Evolutionary conservation across 2,329 filamentous ascomycete species (phyloP), one percentile per base, ranked within the genome.

Genomic region (Alternaria triticina): DNA sequence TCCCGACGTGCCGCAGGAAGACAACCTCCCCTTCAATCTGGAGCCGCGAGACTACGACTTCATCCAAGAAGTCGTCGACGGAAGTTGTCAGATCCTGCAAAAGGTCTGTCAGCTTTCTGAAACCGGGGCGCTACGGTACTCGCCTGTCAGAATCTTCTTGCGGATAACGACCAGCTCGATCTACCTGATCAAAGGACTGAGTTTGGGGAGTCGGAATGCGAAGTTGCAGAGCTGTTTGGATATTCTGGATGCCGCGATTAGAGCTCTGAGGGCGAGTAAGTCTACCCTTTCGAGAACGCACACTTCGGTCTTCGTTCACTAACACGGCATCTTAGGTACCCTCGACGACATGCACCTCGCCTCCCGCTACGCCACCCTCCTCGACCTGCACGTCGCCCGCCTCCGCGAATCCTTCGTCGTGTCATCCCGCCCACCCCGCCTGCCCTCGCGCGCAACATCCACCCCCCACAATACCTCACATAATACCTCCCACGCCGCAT

Each of bases 61-160:
- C 65, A 86, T 87, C 13, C 83, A 84, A 70, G 85, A 87, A 70
- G 86, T 87, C 1, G 84, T 87, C 4, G 83, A 87, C 20, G 84
- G 83, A 2, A 86, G 83, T 61, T 83, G 84, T 47, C 79, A 85
- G 56, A 86, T 86, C 27, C 74, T 87, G 4, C 77, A 84, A 51
- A 85, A 83, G 52, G 83, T 85, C 3, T 82, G 79, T 1, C 80
- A 83, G 44, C 79, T 88, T 2, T 82, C 82, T 3, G 82, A 86
- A 25, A 79, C 77, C 3, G 79, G 79, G 0, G 76, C 75, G 7
- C 76, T 88, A n/a, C 80, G 83, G 4, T 87, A 85, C 65, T 85
- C 82, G 0, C 86, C 86, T 0, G 83, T 86, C 2, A 79, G 85
- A 17, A 84, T 87, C 13, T 86, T 86, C 57, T 74, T 87, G 3